Conservation (phyloP, 2,329 filamentous ascomycete species). For the Waltergamsia citrina region DNA sequence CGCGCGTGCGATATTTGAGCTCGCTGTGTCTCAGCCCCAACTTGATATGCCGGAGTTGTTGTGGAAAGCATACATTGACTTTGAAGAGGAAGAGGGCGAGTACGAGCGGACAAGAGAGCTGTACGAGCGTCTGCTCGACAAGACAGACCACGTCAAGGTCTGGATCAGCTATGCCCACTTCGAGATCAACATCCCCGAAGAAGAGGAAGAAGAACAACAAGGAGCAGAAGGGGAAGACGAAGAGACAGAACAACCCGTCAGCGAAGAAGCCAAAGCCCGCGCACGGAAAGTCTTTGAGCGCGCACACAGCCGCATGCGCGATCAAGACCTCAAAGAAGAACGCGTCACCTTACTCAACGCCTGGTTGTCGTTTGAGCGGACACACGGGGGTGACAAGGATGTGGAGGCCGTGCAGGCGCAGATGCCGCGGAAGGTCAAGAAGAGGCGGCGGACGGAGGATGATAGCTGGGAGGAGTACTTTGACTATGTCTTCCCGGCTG, state of each 20-base stretch:
- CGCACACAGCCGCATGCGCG: slow-evolving; percentile 79
- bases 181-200: slow-evolving; percentile 86
- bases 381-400: slow-evolving; percentile 67
- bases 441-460: slow-evolving; percentile 83
- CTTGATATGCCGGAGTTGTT: slow-evolving; percentile 96
- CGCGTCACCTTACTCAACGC: slow-evolving; percentile 84
- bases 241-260: slow-evolving; percentile 59
- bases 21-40: slow-evolving; percentile 71
- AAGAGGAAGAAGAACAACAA: slow-evolving; percentile 50
- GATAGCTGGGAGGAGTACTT: slow-evolving; percentile 90
- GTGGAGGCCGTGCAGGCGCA: slow-evolving; percentile 78
- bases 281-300: slow-evolving; percentile 79
- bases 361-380: slow-evolving; percentile 87
- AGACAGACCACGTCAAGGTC: slow-evolving; percentile 98
- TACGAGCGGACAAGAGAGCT: slow-evolving; percentile 73
- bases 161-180: slow-evolving; percentile 99
- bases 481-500: slow-evolving; percentile 94
- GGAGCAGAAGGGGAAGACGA: slow-evolving; percentile 46
- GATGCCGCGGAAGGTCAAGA: slow-evolving; percentile 91
- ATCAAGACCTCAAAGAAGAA: slow-evolving; percentile 86
- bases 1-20: slow-evolving; percentile 82
- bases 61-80: slow-evolving; percentile 98
- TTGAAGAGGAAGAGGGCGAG: slow-evolving; percentile 91
- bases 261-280: slow-evolving; percentile 73
- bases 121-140: slow-evolving; percentile 84